Conservation (phyloP, 2,329 filamentous ascomycete species). For the Sporothrix pseudoabietina region DNA sequence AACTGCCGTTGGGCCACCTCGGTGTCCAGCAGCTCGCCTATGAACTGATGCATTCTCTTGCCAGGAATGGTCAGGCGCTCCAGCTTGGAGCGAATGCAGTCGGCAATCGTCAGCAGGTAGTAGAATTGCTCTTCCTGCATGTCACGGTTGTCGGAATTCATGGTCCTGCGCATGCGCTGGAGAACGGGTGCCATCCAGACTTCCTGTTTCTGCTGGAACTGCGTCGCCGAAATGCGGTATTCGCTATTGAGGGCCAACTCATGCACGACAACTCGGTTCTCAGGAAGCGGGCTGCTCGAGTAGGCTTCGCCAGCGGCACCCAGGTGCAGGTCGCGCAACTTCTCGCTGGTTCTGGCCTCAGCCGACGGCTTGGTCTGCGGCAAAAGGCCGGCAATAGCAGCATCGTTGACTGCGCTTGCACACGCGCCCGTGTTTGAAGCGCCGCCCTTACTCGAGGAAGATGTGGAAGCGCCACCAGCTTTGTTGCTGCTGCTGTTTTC, state of each 20-base stretch:
- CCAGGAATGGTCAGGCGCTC: conserved; percentile 70
- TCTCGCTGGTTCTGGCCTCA: conserved; percentile 41
- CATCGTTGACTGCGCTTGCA: conserved; percentile 16
- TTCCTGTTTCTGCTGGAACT: conserved; percentile 60
- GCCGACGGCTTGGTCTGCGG: conserved; percentile 22
- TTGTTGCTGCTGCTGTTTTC: not conserved
- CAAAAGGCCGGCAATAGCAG: conserved; percentile 25
- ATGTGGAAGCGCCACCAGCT: not conserved
- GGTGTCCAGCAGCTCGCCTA: conserved; percentile 73
- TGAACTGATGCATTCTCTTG: conserved; percentile 72
- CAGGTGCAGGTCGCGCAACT: conserved; percentile 38
- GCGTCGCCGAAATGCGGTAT: conserved; percentile 68
- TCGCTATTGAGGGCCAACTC: conserved; percentile 79
- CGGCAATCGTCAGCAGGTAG: conserved; percentile 70
- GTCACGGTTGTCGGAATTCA: conserved; percentile 65
- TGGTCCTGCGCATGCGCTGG: conserved; percentile 62
- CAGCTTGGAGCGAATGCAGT: conserved; percentile 71
- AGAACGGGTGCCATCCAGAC: conserved; percentile 54
- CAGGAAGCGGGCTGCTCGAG: conserved; percentile 58
- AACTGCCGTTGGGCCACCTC: conserved; percentile 72
- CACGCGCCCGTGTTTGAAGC: not conserved
- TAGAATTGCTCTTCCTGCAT: conserved; percentile 65
- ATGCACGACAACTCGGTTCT: conserved; percentile 75
- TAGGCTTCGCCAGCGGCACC: conserved; percentile 42
- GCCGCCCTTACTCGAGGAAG: not conserved